Conservation (phyloP, 495 filamentous ascomycete species). For the Penicillium psychrofluorescens region DNA sequence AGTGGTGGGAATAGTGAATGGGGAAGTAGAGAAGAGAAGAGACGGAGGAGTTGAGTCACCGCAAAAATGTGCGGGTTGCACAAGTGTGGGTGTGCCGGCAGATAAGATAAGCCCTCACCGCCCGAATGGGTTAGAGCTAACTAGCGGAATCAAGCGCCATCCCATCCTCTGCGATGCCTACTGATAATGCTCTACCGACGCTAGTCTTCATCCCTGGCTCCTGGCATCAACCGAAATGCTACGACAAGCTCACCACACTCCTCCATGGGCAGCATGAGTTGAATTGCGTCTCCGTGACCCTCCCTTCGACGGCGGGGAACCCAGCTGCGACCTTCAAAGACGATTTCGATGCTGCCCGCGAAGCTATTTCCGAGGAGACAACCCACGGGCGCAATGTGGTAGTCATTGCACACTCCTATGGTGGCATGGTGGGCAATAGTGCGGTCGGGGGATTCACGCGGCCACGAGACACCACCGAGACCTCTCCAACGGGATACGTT, state of each 20-base stretch:
- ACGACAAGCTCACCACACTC: slow-evolving; percentile 25
- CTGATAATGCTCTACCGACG: slow-evolving; percentile 12
- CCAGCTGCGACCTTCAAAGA: slow-evolving; percentile 29
- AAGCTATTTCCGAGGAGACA: slow-evolving; percentile 28
- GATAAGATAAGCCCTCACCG: slow-evolving; percentile 14
- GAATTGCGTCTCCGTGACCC: slow-evolving; percentile 21
- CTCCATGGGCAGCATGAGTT: slow-evolving; percentile 18
- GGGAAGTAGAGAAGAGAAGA: slow-evolving; percentile 9
- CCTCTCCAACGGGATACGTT: slow-evolving; percentile 22
- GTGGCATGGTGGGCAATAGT: slow-evolving; percentile 40
- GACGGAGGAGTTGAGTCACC: slow-evolving; percentile 20
- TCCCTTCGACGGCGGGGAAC: slow-evolving; percentile 30
- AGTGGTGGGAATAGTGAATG: slow-evolving; percentile 4
- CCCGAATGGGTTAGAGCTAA: too few relatives aligned
- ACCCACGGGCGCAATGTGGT: slow-evolving; percentile 32
- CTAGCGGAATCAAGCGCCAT: too few relatives aligned
- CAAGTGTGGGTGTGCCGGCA: slow-evolving; percentile 20
- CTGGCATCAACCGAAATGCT: slow-evolving; percentile 38
- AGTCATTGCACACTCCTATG: slow-evolving; percentile 45
- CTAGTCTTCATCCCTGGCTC: slow-evolving; percentile 43
- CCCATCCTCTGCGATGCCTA: background rate
- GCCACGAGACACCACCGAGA: slow-evolving; percentile 1
- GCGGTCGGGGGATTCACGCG: slow-evolving; percentile 35
- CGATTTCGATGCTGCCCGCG: slow-evolving; percentile 24
- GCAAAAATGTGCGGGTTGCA: slow-evolving; percentile 20